phyloP scores from a whole-genome alignment of 257 asterid species.

The Nicotiana paniculata region DNA sequence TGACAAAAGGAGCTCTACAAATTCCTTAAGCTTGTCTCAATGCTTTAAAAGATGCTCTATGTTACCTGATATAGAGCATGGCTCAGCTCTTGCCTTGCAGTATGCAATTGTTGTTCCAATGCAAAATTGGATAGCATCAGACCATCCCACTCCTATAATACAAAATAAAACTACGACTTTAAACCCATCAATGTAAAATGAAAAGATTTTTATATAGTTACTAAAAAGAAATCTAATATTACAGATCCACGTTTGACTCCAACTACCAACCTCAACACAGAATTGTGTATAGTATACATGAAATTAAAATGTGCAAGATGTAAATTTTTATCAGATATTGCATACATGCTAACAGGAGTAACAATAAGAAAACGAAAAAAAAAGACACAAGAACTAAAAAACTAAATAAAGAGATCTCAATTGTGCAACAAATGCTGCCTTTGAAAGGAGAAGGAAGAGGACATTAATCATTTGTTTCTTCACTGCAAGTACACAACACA shows the following conservation, averaged over 20 bases:
- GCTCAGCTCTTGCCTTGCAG: conserved; percentile 93
- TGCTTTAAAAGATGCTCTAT: neutral
- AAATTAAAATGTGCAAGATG: neutral
- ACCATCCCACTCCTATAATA: conserved; percentile 81
- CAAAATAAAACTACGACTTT: neutral
- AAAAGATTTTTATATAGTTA: neutral
- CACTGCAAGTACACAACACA: neutral
- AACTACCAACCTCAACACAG: neutral
- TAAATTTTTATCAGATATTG: neutral
- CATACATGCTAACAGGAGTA: neutral
- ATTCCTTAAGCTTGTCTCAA: neutral
- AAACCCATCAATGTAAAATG: neutral
- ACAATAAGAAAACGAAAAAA: neutral
- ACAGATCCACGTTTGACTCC: neutral
- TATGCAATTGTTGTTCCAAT: conserved; percentile 81
- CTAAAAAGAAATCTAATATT: too few species aligned
- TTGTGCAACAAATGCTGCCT: neutral
- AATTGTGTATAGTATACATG: neutral
- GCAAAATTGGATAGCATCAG: conserved; percentile 93
- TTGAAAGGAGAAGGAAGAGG: neutral
- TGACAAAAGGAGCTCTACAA: neutral
- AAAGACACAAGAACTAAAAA: neutral
- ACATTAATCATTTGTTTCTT: neutral
- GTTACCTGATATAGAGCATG: conserved; percentile 92
- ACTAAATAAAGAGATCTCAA: neutral